These are phyloP conservation scores for Pharnaceum exiguum DNA, from an alignment of 148 eudicot genomes.

Conservation along the genomic window DNA sequence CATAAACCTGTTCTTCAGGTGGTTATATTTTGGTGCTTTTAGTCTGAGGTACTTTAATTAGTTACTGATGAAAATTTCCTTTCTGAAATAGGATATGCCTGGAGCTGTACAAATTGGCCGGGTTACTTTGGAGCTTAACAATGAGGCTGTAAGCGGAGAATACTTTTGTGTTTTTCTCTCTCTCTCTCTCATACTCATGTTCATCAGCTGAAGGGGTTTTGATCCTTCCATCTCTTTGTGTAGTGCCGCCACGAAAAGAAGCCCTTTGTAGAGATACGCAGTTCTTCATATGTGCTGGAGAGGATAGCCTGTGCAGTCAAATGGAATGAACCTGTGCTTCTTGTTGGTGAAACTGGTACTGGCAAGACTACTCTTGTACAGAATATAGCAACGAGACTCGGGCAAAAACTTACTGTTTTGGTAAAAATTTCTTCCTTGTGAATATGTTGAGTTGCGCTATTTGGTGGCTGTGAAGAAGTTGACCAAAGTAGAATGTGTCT, in stretches of 20 bases:
- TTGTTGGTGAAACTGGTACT: conserved; percentile 99
- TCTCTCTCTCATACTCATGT: no score
- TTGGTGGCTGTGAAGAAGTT: no score
- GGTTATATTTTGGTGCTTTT: neutral
- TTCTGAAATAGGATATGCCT: conserved; percentile 40
- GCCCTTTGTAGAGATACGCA: conserved; percentile 73
- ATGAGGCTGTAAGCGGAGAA: conserved; percentile 37
- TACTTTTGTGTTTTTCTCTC: conserved; percentile 1
- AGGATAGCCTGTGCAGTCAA: conserved; percentile 86
- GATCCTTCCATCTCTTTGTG: neutral
- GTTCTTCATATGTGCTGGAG: conserved; percentile 68
- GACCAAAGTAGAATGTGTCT: no score
- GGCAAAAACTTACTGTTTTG: conserved; percentile 89
- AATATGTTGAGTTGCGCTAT: no score
- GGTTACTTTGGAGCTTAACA: conserved; percentile 39
- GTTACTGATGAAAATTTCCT: neutral
- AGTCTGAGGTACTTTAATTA: neutral
- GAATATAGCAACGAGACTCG: conserved; percentile 69
- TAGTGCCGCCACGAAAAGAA: conserved; percentile 42
- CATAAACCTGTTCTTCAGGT: conserved; percentile 78
- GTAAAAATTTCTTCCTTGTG: no score
- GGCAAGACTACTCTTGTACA: conserved; percentile 98
- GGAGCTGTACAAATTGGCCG: conserved; percentile 67
- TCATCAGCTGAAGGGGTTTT: neutral
- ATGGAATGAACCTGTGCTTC: conserved; percentile 83